Conservation (phyloP, 1,284 basidiomycete genomes). For the Ustilago crameri region DNA sequence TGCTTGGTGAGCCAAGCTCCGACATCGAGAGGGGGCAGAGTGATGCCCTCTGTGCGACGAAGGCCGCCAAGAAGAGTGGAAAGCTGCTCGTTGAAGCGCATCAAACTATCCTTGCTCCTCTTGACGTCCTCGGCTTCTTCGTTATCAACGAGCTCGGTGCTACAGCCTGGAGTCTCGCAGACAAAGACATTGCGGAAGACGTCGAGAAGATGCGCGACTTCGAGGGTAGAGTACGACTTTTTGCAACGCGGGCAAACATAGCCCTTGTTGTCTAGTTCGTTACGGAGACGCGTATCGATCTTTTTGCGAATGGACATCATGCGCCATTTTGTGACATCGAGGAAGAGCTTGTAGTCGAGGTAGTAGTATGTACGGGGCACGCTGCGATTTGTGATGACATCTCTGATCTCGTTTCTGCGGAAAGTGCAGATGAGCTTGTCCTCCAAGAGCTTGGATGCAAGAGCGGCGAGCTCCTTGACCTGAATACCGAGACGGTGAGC, state of each 20-base stretch:
- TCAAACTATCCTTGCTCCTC: conserved; percentile 91
- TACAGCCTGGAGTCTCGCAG: conserved; percentile 69
- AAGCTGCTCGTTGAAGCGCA: conserved; percentile 91
- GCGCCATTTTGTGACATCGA: conserved; percentile 97
- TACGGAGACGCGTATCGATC: conserved; percentile 74
- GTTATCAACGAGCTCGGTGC: conserved; percentile 84
- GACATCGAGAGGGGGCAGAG: conserved; percentile 76
- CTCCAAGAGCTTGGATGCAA: conserved; percentile 85
- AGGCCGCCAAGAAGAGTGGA: conserved; percentile 85
- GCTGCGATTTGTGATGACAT: conserved; percentile 41
- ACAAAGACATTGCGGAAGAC: conserved; percentile 69
- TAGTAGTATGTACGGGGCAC: conserved; percentile 79
- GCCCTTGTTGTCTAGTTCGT: conserved; percentile 85
- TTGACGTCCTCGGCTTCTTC: conserved; percentile 85
- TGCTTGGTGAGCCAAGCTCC: conserved; percentile 67
- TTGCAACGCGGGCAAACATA: conserved; percentile 92
- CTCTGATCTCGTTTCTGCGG: conserved; percentile 62
- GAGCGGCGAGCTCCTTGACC: conserved; percentile 91
- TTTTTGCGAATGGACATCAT: conserved; percentile 91
- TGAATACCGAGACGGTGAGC: conserved; percentile 86
- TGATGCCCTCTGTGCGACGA: conserved; percentile 87
- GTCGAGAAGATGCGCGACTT: conserved; percentile 84
- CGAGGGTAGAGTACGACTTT: conserved; percentile 84
- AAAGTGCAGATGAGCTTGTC: conserved; percentile 76
- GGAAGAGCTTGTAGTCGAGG: conserved; percentile 93